Conservation (phyloP, 352 stramenopile genomes). For the Nothophytophthora sp. region DNA sequence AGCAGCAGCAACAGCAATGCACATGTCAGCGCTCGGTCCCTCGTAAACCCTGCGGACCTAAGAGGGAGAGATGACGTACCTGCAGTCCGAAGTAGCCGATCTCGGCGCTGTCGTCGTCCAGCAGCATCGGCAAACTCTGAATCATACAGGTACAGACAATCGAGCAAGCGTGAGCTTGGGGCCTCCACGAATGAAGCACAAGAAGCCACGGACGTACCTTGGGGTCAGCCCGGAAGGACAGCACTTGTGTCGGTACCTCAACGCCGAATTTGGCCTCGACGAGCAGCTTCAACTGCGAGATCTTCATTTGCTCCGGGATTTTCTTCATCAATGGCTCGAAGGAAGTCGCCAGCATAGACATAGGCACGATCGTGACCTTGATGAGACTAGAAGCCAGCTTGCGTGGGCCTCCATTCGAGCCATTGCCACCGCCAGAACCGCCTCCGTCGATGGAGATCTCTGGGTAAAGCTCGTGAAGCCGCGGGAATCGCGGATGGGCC, state of each 20-base stretch:
- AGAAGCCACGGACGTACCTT: conserved; percentile 53
- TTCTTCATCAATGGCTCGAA: conserved; percentile 70
- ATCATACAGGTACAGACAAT: conserved; percentile 1
- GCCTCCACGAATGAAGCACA: too few relatives aligned
- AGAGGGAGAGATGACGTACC: conserved; percentile 25
- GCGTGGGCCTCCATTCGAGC: conserved; percentile 19
- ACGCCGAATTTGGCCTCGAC: conserved; percentile 78
- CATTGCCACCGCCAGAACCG: too few relatives aligned
- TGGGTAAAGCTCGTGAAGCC: conserved; percentile 54
- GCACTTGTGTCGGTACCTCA: conserved; percentile 40
- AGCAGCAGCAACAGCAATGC: conserved; percentile 1
- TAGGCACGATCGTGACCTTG: conserved; percentile 65
- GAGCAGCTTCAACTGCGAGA: conserved; percentile 70
- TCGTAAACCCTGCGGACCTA: not conserved
- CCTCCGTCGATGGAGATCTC: conserved; percentile 46
- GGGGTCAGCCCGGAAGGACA: conserved; percentile 59
- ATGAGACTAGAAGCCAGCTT: conserved; percentile 64
- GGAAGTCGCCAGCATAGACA: conserved; percentile 72
- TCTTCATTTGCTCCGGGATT: conserved; percentile 77
- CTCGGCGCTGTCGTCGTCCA: conserved; percentile 75
- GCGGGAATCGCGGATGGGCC: conserved; percentile 47
- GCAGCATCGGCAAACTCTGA: conserved; percentile 65
- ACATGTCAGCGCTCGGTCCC: too few relatives aligned
- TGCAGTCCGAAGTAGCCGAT: conserved; percentile 76
- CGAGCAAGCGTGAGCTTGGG: too few relatives aligned